A percentile compares a stretch with the other conserved stretches of the same genome.
phyloP scores from a whole-genome alignment of 768 basidiomycete species.

The Cystobasidium ongulense region DNA sequence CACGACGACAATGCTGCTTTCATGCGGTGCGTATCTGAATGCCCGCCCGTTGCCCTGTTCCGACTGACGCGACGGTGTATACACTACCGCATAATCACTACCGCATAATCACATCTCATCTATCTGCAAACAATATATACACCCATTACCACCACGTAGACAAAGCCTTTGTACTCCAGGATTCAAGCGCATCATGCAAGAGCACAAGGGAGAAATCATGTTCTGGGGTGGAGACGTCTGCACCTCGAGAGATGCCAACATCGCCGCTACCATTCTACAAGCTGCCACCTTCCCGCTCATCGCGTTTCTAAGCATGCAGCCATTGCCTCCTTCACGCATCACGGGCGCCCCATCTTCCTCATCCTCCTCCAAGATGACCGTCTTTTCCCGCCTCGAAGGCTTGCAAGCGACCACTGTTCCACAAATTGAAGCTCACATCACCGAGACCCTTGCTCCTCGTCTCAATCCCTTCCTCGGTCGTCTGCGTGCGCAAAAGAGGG shows the following conservation, averaged over 20 bases:
- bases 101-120: neutral
- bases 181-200: constrained; percentile 51
- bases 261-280: constrained; percentile 52
- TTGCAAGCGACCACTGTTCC: constrained; percentile 57
- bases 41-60: neutral
- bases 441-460: constrained; percentile 67
- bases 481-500: constrained; percentile 49
- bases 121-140: neutral
- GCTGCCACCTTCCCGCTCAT: constrained; percentile 88
- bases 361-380: constrained; percentile 56
- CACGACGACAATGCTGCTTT: constrained; percentile 83
- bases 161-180: constrained; percentile 62
- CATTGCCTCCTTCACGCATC: constrained; percentile 49
- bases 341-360: constrained; percentile 43
- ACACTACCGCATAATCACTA: neutral
- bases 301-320: constrained; percentile 81
- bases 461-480: constrained; percentile 65
- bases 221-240: constrained; percentile 90
- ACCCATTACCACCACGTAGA: constrained; percentile 48
- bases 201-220: constrained; percentile 58
- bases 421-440: constrained; percentile 60
- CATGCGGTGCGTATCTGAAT: constrained; percentile 56
- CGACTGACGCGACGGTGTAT: neutral
- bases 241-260: constrained; percentile 62
- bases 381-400: constrained; percentile 79